Base-by-base conservation (phyloP, 2,329 filamentous ascomycete genomes). In the Fusarium sp. region DNA sequence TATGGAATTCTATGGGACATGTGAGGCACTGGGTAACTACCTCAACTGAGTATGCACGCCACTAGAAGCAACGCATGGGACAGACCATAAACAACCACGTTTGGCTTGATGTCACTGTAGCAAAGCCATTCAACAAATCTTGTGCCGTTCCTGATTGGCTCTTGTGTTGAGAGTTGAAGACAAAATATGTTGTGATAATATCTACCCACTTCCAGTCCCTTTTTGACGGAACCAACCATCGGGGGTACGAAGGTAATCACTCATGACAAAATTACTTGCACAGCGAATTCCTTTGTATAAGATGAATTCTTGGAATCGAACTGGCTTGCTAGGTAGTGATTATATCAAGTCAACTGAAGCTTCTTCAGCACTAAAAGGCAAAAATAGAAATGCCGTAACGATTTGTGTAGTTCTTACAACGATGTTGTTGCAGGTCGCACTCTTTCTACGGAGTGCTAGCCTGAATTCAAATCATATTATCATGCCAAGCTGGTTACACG, bases 31-130 rank as follows among this genome's bases (percentile, higher is more conserved):
- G 18, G 41, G 20, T 25, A 37, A 20, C 14, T 21, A 33, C 8
- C 40, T n/a, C 37, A 45, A 14, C 27, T 17, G 41, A 31, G 31
- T 23, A 43, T 56, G 33, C 41, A 41, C n/a, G 50, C 59, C 65
- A 37, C 31, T 13, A 41, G 29, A 33, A 33, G 48, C 41, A 67
- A 67, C 64, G 20, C 25, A 25, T 25, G 17, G 18, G 11, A 18
- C 13, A 11, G n/a, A 37, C 6, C 25, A 25, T 9, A 9, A 25
- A 31, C 11, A 31, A 11, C 11, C 29, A 8, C 29, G 13, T 14
- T 13, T 11, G 7, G 29, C 29, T 27, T 43, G 15, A 31, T 14
- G 23, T 20, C n/a, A 35, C 33, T 35, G 15, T 17, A 33, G 33
- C 15, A 35, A 33, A 33, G 13, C 31, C 13, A 15, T 33, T 33